A percentile compares a stretch with the other conserved stretches of the same genome.
Conservation (phyloP, 2,329 filamentous ascomycete species). For the Apiospora pterosperma region DNA sequence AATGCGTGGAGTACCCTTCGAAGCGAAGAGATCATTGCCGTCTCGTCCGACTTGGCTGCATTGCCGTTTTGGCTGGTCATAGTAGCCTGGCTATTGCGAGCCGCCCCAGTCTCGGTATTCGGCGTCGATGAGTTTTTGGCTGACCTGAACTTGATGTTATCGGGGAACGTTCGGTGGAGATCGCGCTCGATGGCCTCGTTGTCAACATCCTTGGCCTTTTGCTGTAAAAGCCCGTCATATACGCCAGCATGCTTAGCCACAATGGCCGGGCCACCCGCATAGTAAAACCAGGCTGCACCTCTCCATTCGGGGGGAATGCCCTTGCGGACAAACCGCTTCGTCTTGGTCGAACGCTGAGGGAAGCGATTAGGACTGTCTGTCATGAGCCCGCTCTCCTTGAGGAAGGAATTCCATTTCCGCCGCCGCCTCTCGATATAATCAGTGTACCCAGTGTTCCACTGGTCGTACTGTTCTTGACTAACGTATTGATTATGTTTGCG, state of each 20-base stretch:
- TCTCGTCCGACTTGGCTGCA: slow-evolving; percentile 49
- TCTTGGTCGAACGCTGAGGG: slow-evolving; percentile 74
- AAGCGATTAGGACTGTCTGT: slow-evolving; percentile 73
- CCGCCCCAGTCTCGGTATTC: slow-evolving; percentile 22
- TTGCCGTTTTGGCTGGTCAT: slow-evolving; percentile 24
- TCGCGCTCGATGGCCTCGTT: slow-evolving; percentile 91
- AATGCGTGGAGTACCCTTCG: slow-evolving; percentile 87
- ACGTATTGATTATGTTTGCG: slow-evolving; percentile 83
- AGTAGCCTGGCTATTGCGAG: slow-evolving; percentile 33
- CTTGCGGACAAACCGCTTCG: slow-evolving; percentile 88
- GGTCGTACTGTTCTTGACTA: slow-evolving; percentile 72
- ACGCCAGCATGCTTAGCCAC: slow-evolving; percentile 72
- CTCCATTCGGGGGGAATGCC: slow-evolving; percentile 92
- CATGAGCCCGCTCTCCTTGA: slow-evolving; percentile 72
- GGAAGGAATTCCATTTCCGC: slow-evolving; percentile 77
- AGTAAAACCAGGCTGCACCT: slow-evolving; percentile 96
- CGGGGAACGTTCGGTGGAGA: slow-evolving; percentile 88
- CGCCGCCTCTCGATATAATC: slow-evolving; percentile 71
- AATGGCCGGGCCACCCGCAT: slow-evolving; percentile 81
- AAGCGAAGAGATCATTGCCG: slow-evolving; percentile 74
- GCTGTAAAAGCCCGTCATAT: slow-evolving; percentile 67
- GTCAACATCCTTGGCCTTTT: slow-evolving; percentile 67
- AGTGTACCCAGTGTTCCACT: slow-evolving; percentile 74
- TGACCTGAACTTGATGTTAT: slow-evolving; percentile 88
- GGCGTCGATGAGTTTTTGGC: slow-evolving; percentile 28